Conservation (phyloP, 1,284 basidiomycete genomes). For the Fomitopsis betulina region DNA sequence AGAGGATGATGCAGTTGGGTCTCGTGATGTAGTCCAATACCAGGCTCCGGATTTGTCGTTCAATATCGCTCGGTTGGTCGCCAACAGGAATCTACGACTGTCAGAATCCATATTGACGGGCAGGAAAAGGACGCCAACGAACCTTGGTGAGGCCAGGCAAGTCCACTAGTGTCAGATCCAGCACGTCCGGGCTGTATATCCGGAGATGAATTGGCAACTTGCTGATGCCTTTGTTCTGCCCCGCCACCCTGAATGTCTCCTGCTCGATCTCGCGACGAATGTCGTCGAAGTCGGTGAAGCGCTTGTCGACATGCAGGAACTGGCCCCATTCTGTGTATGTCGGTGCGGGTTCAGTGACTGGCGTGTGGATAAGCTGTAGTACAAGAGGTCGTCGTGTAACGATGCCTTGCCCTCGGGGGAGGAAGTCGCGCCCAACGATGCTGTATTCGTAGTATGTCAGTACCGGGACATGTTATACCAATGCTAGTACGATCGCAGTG, state of each 20-base stretch:
- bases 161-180: conserved; percentile 95
- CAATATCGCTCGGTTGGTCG: conserved; percentile 93
- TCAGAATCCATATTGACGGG: not conserved
- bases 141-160: conserved; percentile 95
- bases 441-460: conserved; percentile 32
- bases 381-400: conserved; percentile 94
- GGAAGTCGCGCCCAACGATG: conserved; percentile 94
- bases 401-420: conserved; percentile 91
- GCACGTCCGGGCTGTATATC: conserved; percentile 93
- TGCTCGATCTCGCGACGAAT: conserved; percentile 97
- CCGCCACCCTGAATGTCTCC: conserved; percentile 96
- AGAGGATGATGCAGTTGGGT: conserved; percentile 95
- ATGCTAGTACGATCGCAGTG: too few relatives aligned
- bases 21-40: conserved; percentile 96
- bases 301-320: conserved; percentile 94
- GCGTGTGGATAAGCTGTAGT: conserved; percentile 92
- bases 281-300: conserved; percentile 93
- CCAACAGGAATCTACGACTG: conserved; percentile 75
- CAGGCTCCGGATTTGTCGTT: conserved; percentile 91
- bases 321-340: conserved; percentile 87
- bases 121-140: conserved; percentile 18
- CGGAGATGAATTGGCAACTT: conserved; percentile 92
- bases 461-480: too few relatives aligned
- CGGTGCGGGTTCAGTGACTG: conserved; percentile 40
- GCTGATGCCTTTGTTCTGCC: conserved; percentile 98